phyloP scores from a whole-genome alignment of 2,329 filamentous ascomycete genomes.

The Leptographium galeiforme region DNA sequence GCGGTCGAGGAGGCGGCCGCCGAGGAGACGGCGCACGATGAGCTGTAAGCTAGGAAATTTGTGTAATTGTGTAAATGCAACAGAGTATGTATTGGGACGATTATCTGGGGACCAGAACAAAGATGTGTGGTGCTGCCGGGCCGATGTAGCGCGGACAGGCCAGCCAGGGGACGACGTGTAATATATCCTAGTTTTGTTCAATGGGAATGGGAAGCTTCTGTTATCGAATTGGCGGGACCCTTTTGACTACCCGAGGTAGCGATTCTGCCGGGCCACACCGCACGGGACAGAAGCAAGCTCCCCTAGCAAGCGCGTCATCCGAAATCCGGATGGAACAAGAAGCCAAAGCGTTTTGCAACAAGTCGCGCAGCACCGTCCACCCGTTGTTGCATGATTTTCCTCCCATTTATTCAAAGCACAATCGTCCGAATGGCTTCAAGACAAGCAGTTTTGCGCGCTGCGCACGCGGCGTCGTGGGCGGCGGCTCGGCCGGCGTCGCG shows the following conservation, averaged over 20 bases:
- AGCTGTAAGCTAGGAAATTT: slow-evolving; percentile 44
- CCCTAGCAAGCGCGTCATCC: background rate
- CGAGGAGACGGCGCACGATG: slow-evolving; percentile 50
- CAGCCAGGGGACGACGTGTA: too few species aligned
- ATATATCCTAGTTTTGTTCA: too few species aligned
- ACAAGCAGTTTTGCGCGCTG: slow-evolving; percentile 23
- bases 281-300: background rate
- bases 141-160: too few species aligned
- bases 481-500: slow-evolving; percentile 9
- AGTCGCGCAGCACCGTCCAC: too few species aligned
- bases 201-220: too few species aligned
- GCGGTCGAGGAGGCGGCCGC: slow-evolving; percentile 25
- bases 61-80: too few species aligned
- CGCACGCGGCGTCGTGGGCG: slow-evolving; percentile 21
- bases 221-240: too few species aligned
- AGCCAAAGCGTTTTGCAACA: background rate
- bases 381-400: background rate
- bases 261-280: slow-evolving; percentile 2
- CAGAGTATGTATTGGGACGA: too few species aligned
- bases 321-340: background rate
- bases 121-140: too few species aligned
- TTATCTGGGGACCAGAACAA: too few species aligned
- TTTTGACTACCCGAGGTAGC: background rate
- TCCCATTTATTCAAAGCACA: background rate
- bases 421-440: slow-evolving; percentile 28